Base-by-base conservation (phyloP, 2,329 filamentous ascomycete species). In the Aspergillus amoenus region DNA sequence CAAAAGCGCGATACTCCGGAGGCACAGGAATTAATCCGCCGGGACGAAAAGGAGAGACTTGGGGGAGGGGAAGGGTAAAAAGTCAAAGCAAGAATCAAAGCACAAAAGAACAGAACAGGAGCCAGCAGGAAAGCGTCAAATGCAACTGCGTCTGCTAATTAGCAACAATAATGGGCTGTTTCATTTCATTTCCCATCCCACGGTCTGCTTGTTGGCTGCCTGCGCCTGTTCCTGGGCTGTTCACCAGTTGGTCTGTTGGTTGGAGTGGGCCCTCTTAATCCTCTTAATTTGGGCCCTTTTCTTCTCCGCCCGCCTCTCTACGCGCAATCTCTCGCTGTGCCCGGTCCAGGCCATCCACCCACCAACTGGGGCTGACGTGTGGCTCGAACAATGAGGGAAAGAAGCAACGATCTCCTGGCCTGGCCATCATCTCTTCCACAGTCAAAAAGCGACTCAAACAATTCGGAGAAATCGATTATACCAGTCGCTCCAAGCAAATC, bases 291-390 rank as follows among this genome's bases (percentile, higher is more conserved):
- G 34, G 44, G 44, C 15, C 13, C 15, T 15, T 37, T 37, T 37
- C 34, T 37, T 13, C 46, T 24, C 21, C 40, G 40, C 40, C 52
- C 40, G 41, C 27, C 1, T 37, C 39, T 56, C 47, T 39, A 30
- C 54, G 32, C 32, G 30, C 48, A 41, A 30, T 40, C 34, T 30
- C 48, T 8, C 48, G 24, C 40, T 32, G n/a, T 52, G 15, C 21
- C n/a, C 9, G 27, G 27, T 24, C 44, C 44, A 46, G 44, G 44
- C 44, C 44, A 30, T 32, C 22, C 22, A 27, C 27, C 43, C 22
- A 24, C 18, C 22, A 27, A 27, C 47, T 55, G 52, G 46, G 52
- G 52, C 57, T 59, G 57, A 57, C 40, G 32, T 56, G 57, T 56
- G 57, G 52, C 57, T 52, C 45, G 41, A 22, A 21, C 21, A 13